phyloP scores from a whole-genome alignment of 1,139 yeast genomes.

The Suhomyces yuchorum region DNA sequence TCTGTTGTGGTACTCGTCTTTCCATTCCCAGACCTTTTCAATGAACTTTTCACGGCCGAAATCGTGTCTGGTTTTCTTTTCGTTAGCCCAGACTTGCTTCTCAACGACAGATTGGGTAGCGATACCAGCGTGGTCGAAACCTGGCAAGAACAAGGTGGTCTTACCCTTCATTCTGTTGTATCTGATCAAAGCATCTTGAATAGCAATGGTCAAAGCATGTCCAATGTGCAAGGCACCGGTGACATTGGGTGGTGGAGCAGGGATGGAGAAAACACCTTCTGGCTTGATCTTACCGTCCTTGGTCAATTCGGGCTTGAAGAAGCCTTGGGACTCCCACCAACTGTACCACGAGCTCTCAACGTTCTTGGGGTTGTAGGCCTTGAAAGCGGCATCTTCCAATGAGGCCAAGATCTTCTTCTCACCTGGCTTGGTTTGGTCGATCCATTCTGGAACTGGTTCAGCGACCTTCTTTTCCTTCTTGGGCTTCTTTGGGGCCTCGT shows the following conservation, averaged over 20 bases:
- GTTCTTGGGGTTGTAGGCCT: constrained; percentile 88
- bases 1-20: constrained; percentile 85
- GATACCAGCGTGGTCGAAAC: constrained; percentile 99
- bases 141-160: constrained; percentile 91
- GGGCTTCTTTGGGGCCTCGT: constrained; percentile 57
- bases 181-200: constrained; percentile 91
- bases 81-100: constrained; percentile 89
- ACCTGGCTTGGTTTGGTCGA: constrained; percentile 82
- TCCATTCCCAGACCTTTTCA: constrained; percentile 97
- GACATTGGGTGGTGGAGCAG: constrained; percentile 98
- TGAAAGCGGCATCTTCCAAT: constrained; percentile 88
- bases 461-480: constrained; percentile 70
- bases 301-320: constrained; percentile 83
- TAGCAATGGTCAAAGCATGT: constrained; percentile 92
- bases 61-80: constrained; percentile 90
- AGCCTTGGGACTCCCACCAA: constrained; percentile 94
- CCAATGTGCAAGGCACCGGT: constrained; percentile 99
- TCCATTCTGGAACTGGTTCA: constrained; percentile 78
- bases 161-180: constrained; percentile 97
- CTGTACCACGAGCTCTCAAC: constrained; percentile 98
- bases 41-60: constrained; percentile 89
- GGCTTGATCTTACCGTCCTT: constrained; percentile 75
- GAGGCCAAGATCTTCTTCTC: constrained; percentile 85
- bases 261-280: constrained; percentile 84
- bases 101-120: constrained; percentile 99